Percentiles rank a stretch among this genome's conserved stretches.
These are phyloP conservation scores for Pseudogymnoascus sp. DNA, from an alignment of 2,329 filamentous ascomycete genomes.

Conservation along the genomic window DNA sequence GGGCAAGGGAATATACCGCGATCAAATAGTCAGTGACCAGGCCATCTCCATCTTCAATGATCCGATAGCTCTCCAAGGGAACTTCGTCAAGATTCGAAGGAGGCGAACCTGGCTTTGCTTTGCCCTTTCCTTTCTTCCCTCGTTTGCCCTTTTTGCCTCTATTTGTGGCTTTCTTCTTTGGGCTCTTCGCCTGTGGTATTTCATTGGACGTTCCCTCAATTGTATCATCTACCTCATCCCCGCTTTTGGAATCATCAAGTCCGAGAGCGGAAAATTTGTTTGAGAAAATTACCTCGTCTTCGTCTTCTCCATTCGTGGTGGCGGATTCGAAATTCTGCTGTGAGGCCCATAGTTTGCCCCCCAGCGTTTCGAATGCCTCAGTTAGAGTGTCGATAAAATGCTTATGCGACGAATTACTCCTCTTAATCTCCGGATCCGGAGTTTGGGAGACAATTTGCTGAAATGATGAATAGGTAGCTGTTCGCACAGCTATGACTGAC, in stretches of 20 bases:
- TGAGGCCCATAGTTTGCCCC: conserved; percentile 18
- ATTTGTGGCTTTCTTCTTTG: conserved; percentile 19
- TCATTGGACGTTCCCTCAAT: conserved; percentile 16
- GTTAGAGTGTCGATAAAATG: conserved; percentile 15
- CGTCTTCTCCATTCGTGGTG: conserved; percentile 13
- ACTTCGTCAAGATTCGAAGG: conserved; percentile 30
- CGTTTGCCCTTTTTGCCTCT: conserved; percentile 23
- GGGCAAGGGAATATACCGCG: conserved; percentile 33
- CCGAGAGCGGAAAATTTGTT: conserved; percentile 26
- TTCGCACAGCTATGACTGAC: conserved; percentile 20
- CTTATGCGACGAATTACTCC: conserved; percentile 15
- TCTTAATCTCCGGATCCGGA: conserved; percentile 16
- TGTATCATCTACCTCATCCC: conserved; percentile 16
- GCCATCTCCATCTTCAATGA: conserved; percentile 33
- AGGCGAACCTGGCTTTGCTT: conserved; percentile 21
- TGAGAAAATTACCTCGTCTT: conserved; percentile 24
- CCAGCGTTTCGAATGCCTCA: conserved; percentile 14
- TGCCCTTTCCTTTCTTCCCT: conserved; percentile 24
- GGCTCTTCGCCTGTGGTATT: conserved; percentile 12
- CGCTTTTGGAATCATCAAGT: conserved; percentile 16
- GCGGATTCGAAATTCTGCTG: conserved; percentile 21
- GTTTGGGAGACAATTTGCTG: conserved; percentile 11
- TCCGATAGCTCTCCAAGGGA: conserved; percentile 36
- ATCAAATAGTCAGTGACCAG: conserved; percentile 36
- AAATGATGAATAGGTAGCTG: conserved; percentile 11